Base-by-base conservation (phyloP, 768 basidiomycete species). In the Russula sp. region DNA sequence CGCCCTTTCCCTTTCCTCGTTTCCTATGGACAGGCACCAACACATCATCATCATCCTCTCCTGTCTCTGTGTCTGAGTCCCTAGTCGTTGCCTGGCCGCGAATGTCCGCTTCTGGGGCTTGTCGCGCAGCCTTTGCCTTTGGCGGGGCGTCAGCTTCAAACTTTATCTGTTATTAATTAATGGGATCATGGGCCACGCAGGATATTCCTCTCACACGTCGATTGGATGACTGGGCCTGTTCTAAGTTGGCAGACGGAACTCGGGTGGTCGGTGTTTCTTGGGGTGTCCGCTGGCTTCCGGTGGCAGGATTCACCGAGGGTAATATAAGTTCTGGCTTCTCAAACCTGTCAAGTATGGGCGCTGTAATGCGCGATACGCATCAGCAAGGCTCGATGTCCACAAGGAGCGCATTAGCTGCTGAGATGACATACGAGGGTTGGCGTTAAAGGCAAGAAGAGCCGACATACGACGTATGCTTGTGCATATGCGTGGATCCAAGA, bases 401-500 rank as follows among this genome's bases (percentile, higher is more conserved):
- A 9, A n/a, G n/a, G 34, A 39, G 10, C 16, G 6, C 31, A 16
- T 18, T 10, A 20, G 13, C 35, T 6, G 39, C 34, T 4, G 11
- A 13, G 18, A 35, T 49, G 42, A 78, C 88, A 73, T 69, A 90
- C 89, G 87, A 68, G 83, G 80, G 53, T 86, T 81, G 64, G 82
- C 73, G 58, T 78, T 72, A 74, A 85, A 87, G 73, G 88, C 87
- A 70, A 88, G 82, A 69, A 86, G 75, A 27, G 89, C 86, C 9
- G 88, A 84, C 76, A 89, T 82, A 57, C 89, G 85, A 63, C 82
- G 80, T 48, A 91, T 76, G 16, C 82, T 79, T 39, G 86, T 88
- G 39, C 87, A 81, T 39, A 85, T 71, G 59, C 86, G 83, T 40
- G 89, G 87, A 69, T 81, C 86, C 34, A 85, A 82, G 66, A 91